Evolutionary conservation across 305 asterid species (phyloP).

Genomic region (Striga hermonthica): DNA sequence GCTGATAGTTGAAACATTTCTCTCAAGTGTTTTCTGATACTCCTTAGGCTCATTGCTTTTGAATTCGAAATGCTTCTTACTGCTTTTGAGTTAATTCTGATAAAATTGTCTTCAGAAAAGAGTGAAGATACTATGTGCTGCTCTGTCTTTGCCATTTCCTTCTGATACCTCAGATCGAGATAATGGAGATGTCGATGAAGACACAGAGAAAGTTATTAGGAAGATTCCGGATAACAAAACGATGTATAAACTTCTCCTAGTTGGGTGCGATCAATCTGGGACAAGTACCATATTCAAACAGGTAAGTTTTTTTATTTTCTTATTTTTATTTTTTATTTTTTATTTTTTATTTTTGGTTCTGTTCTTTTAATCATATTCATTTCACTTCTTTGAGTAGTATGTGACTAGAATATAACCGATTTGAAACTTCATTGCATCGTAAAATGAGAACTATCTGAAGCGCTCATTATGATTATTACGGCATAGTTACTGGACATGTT

Average conservation of each 20-base stretch:
- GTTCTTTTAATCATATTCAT: not conserved
- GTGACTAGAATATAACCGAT: not conserved
- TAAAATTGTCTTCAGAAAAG: conserved; percentile 45
- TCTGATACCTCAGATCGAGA: conserved; percentile 35
- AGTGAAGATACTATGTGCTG: conserved; percentile 58
- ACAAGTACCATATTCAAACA: conserved; percentile 83
- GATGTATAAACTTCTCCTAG: conserved; percentile 57
- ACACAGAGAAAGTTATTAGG: conserved; percentile 30
- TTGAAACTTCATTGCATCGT: not conserved
- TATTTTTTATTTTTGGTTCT: not conserved
- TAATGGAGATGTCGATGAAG: conserved; percentile 39
- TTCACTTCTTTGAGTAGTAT: too few species aligned
- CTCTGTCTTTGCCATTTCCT: conserved; percentile 76
- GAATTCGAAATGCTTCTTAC: not conserved
- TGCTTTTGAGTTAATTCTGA: conserved; percentile 8
- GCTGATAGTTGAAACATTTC: not conserved
- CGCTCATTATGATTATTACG: not conserved
- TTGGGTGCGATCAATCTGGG: conserved; percentile 76
- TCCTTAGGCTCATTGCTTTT: not conserved
- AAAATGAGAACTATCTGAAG: conserved; percentile 3
- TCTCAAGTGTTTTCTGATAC: not conserved
- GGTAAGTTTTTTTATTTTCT: conserved; percentile 48
- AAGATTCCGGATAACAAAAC: conserved; percentile 33
- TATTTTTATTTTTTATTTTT: not conserved
- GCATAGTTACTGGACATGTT: conserved; percentile 10